Percentiles rank a stretch among this genome's conserved stretches.
Conservation (phyloP, 805 yeast species). For the Wickerhamomyces ciferrii region DNA sequence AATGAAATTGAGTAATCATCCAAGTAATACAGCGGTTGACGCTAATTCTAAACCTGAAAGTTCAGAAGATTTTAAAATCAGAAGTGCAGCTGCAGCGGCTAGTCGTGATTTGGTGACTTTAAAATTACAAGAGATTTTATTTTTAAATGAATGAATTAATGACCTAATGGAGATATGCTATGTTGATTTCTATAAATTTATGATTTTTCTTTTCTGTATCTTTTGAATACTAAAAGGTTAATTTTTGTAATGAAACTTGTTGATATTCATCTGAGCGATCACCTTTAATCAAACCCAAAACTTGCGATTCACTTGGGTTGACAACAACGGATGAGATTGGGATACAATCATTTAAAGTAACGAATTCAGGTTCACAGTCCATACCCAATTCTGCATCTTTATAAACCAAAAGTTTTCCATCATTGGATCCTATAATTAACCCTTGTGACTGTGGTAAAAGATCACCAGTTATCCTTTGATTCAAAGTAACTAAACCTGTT, state of each 20-base stretch:
- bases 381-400: constrained; percentile 20
- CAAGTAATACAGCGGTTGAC: background rate
- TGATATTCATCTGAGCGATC: constrained; percentile 11
- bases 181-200: background rate
- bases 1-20: background rate
- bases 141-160: constrained; percentile 16
- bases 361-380: background rate
- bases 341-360: constrained; percentile 1
- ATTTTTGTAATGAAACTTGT: constrained; percentile 2
- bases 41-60: background rate
- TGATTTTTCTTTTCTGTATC: background rate
- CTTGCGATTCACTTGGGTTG: constrained; percentile 12
- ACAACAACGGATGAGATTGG: constrained; percentile 11
- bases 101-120: constrained; percentile 18
- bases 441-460: constrained; percentile 18
- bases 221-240: background rate
- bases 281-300: constrained; percentile 13
- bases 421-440: constrained; percentile 21
- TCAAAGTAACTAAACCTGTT: constrained; percentile 4
- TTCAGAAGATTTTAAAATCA: constrained; percentile 4
- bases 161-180: background rate
- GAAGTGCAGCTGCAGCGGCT: constrained; percentile 15
- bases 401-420: constrained; percentile 15
- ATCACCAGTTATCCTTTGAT: constrained; percentile 21
- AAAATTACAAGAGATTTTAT: constrained; percentile 21